Evolutionary conservation across 2,329 filamentous ascomycete genomes (phyloP).

Genomic region (Cladosporium halotolerans): DNA sequence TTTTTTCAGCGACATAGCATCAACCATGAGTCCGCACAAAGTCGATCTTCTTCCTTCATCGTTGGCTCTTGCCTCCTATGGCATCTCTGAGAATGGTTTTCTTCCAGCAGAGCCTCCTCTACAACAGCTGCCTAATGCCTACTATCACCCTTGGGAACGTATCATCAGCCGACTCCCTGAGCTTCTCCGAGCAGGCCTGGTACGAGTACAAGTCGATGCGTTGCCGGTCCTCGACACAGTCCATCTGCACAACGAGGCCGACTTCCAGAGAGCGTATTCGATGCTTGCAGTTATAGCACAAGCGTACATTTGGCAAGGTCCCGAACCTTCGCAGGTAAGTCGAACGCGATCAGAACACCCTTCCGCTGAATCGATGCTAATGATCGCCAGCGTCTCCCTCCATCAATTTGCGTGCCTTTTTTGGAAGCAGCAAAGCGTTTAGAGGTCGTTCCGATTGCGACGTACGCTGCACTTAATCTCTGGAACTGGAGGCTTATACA

Average conservation of each 20-base stretch:
- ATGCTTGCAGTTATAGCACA: slow-evolving; percentile 74
- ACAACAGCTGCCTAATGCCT: slow-evolving; percentile 72
- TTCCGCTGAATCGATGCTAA: not conserved
- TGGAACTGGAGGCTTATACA: slow-evolving; percentile 97
- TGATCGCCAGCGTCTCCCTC: slow-evolving; percentile 55
- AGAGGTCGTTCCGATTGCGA: slow-evolving; percentile 84
- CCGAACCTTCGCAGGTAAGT: slow-evolving; percentile 53
- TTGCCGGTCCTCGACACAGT: slow-evolving; percentile 77
- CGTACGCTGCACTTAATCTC: slow-evolving; percentile 82
- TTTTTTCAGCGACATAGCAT: not conserved
- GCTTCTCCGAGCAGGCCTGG: slow-evolving; percentile 70
- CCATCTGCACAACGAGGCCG: slow-evolving; percentile 72
- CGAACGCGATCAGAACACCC: not conserved
- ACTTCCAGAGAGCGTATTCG: slow-evolving; percentile 83
- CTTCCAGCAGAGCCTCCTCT: slow-evolving; percentile 74
- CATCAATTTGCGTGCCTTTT: slow-evolving; percentile 74
- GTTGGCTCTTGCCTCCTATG: slow-evolving; percentile 19
- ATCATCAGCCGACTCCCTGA: slow-evolving; percentile 75
- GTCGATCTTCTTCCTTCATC: slow-evolving; percentile 17
- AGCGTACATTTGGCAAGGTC: slow-evolving; percentile 81
- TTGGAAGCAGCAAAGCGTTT: slow-evolving; percentile 65
- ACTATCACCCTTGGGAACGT: slow-evolving; percentile 90
- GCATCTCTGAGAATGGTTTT: slow-evolving; percentile 58
- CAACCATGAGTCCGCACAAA: slow-evolving; percentile 23
- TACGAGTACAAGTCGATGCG: slow-evolving; percentile 69